Base-by-base conservation (phyloP, 2,329 filamentous ascomycete genomes). In the Blastomyces parvus region DNA sequence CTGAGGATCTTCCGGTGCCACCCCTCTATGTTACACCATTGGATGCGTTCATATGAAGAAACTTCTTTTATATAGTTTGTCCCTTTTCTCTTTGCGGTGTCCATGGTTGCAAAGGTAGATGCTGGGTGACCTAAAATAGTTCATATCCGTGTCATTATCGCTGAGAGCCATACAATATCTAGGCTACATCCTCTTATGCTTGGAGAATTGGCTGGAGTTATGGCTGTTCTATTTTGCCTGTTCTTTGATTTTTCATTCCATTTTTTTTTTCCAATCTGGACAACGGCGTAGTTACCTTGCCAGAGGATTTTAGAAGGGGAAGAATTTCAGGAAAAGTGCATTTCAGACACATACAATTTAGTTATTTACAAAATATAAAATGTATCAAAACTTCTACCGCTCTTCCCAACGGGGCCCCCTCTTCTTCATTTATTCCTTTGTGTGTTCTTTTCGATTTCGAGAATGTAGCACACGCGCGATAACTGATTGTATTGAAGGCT, bases 361-460 rank as follows among this genome's bases (percentile, higher is more conserved):
- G 36, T 9, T 7, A 13, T 38, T 38, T 38, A 38, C 9, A 38
- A 38, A 38, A 38, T 38, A 38, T 13, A 2, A 38, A 11, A 38
- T 13, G 1, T 38, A 13, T 38, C 36, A 38, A 38, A 11, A 38
- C 9, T 11, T 38, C 36, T 38, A 13, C 36, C 36, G 1, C 36
- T 48, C n/a, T 25, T 48, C 22, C n/a, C 7, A 9, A 8, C 1
- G 19, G 8, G 19, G 9, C 7, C 52, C 52, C 27, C 19, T 2
- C 1, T 8, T 36, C 8, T 9, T 36, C 33, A 1, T 36, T 17
- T 7, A 36, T 38, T 33, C 27, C 50, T 33, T 53, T 36, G 33
- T 36, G 33, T 38, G 30, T 56, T 56, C n/a, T n/a, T 36, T 22
- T n/a, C 30, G 53, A 56, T 56, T 56, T 56, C 53, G 53, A 56